Base-by-base conservation (phyloP, 345 rosid species). In the Xanthoceras sorbifolium region DNA sequence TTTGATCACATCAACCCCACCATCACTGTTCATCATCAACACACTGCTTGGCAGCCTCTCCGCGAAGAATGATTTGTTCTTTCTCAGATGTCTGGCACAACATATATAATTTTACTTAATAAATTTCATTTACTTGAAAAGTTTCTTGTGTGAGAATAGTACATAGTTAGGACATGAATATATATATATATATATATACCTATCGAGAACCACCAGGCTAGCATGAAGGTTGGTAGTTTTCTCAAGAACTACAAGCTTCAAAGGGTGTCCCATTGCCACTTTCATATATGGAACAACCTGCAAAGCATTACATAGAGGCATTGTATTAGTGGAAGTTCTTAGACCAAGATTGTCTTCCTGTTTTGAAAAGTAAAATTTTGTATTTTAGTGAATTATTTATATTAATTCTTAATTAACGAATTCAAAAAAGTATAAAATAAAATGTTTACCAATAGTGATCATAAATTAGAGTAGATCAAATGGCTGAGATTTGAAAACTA, bases 181-280 rank as follows among this genome's bases (percentile, higher is more conserved):
- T 46, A 46, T 46, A 14, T 46, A 46, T 11, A 22, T 28, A 23
- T 64, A 1, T 34, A 64, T 10, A 26, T 44, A 77, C 86, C 86
- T 77, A 20, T 83, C 84, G 23, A 83, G 78, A 65, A 83, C 82
- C 18, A 80, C 86, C 0, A 80, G 82, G 64, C 77, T 66, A 28
- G 86, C 86, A 62, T 83, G 79, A 71, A 83, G 81, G 67, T 23
- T 83, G 25, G 82, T 77, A 25, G 77, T 75, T 59, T 80, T 80
- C 69, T 83, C 86, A 25, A 83, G 81, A 54, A 80, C 78, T 34
- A 84, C 78, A 6, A 84, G 82, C 80, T 48, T 80, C 80, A 80
- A 52, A 0, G 82, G 84, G n/a, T 84, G 75, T 40, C 86, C 86
- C 73, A 80, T 77, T 9, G 86, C 86, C 46, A 84, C 67, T 67